A percentile compares a stretch with the other conserved stretches of the same genome.
Evolutionary conservation across 352 stramenopile species (phyloP).

Genomic region (Phytopythium ostracodes): DNA sequence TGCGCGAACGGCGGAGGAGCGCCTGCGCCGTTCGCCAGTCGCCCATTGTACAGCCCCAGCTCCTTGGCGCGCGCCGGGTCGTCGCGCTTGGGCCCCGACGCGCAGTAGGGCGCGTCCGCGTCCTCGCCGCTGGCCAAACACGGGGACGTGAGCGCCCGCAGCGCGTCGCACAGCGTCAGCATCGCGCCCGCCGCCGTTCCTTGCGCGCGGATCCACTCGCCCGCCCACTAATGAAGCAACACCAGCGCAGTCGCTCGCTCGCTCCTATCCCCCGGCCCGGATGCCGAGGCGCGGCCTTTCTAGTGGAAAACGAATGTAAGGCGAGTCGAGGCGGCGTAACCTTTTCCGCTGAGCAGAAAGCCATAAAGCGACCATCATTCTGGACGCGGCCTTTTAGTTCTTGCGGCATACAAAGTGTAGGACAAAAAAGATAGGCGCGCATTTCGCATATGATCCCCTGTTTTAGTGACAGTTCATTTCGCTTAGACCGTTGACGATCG

Average conservation of each 20-base stretch:
- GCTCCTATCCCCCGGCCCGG: neutral
- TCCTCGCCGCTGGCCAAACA: slow-evolving; percentile 34
- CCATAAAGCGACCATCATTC: neutral
- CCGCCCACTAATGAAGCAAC: too few relatives aligned
- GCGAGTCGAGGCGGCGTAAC: neutral
- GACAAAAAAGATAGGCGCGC: neutral
- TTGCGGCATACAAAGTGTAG: neutral
- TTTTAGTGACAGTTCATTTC: neutral
- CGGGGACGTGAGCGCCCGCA: slow-evolving; percentile 30
- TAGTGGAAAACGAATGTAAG: slow-evolving; percentile 1
- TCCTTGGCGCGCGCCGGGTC: slow-evolving; percentile 29
- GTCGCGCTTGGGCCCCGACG: slow-evolving; percentile 6
- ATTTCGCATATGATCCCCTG: neutral
- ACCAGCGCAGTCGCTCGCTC: too few relatives aligned
- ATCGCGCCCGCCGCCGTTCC: slow-evolving; percentile 10
- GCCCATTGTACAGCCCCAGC: slow-evolving; percentile 16
- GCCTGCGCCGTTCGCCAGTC: slow-evolving; percentile 4
- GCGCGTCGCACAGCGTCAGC: slow-evolving; percentile 36
- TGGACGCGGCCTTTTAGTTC: neutral
- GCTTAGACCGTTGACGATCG: neutral
- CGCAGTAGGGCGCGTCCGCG: slow-evolving; percentile 21
- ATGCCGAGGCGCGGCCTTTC: neutral
- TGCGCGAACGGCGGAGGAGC: slow-evolving; percentile 41
- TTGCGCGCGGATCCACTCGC: neutral
- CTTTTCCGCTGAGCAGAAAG: neutral